These are phyloP conservation scores for Sarcodon sp. DNA, from an alignment of 768 basidiomycete species.

Conservation along the genomic window DNA sequence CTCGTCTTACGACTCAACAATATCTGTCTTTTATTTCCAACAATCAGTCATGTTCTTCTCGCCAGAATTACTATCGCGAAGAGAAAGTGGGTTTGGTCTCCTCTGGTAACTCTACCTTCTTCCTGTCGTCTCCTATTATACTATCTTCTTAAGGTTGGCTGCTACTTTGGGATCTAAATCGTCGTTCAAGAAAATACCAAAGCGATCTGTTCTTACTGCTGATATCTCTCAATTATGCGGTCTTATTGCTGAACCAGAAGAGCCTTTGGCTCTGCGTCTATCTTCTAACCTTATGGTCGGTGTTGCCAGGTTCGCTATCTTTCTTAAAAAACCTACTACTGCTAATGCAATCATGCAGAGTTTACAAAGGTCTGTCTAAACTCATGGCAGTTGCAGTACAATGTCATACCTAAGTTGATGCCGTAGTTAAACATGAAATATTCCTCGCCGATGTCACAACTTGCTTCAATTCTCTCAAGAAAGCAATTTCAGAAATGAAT, in stretches of 20 bases:
- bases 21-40: not conserved
- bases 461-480: conserved; percentile 69
- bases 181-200: conserved; percentile 74
- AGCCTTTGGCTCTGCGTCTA: conserved; percentile 76
- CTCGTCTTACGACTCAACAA: not conserved
- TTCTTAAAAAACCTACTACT: not conserved
- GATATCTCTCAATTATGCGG: conserved; percentile 74
- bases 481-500: conserved; percentile 56
- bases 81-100: conserved; percentile 85
- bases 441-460: conserved; percentile 69
- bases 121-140: not conserved
- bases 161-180: conserved; percentile 84
- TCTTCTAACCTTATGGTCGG: conserved; percentile 88
- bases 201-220: conserved; percentile 72
- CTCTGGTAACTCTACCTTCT: conserved; percentile 41
- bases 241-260: conserved; percentile 70
- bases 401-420: not conserved
- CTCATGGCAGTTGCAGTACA: not conserved
- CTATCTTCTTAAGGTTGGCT: conserved; percentile 52
- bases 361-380: conserved; percentile 31
- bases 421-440: conserved; percentile 71
- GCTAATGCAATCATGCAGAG: conserved; percentile 13
- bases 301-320: conserved; percentile 56
- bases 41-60: conserved; percentile 61
- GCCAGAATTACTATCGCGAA: conserved; percentile 61